phyloP scores from a whole-genome alignment of 441 rosid genomes.

The Syzygium syzygioides region DNA sequence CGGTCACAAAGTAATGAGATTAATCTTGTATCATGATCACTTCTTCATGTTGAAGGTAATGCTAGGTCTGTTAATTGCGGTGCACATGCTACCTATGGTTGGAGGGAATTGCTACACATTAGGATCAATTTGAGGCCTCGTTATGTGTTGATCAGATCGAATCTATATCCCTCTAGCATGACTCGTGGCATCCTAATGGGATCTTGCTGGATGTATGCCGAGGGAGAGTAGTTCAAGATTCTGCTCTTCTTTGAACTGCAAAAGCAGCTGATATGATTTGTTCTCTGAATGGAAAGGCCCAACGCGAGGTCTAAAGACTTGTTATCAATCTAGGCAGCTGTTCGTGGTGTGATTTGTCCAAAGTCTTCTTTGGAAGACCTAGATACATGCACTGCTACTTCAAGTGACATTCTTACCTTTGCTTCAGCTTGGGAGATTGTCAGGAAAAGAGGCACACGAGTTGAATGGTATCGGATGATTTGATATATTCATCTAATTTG shows the following conservation, averaged over 20 bases:
- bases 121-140: no score
- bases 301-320: not conserved
- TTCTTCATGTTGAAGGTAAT: not conserved
- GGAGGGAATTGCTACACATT: not conserved
- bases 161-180: not conserved
- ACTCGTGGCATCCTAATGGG: not conserved
- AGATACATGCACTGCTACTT: not conserved
- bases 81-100: not conserved
- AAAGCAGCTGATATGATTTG: not conserved
- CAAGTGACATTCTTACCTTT: not conserved
- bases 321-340: not conserved
- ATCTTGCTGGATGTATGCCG: not conserved
- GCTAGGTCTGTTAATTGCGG: not conserved
- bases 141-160: no score
- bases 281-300: not conserved
- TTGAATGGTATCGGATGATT: rapidly evolving
- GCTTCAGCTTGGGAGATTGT: not conserved
- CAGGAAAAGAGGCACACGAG: not conserved
- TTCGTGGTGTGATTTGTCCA: not conserved
- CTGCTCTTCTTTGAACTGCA: not conserved
- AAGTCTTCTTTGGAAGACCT: not conserved
- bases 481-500: not conserved
- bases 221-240: not conserved
- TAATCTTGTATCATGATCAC: no score
- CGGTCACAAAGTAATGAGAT: no score